Evolutionary conservation across 139 green algal genomes (phyloP).

Genomic region (Edaphochlamys debaryana): DNA sequence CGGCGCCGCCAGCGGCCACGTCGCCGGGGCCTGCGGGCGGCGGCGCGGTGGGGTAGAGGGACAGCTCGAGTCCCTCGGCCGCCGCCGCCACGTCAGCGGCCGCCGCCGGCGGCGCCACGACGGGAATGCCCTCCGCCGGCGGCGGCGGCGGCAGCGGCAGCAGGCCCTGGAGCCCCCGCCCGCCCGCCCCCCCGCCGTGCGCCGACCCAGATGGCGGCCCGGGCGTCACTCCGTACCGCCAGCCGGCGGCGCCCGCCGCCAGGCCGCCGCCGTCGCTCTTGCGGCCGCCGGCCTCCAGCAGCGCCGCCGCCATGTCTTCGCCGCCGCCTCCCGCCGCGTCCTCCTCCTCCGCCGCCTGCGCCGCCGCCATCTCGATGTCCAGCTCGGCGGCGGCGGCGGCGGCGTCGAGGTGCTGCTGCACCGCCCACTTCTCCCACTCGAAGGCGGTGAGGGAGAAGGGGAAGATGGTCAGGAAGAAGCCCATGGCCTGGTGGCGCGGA

Average conservation of each 20-base stretch:
- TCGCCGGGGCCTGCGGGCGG: no score
- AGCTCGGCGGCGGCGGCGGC: background rate
- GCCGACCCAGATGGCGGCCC: no score
- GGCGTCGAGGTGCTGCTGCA: slow-evolving; percentile 13
- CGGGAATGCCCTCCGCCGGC: no score
- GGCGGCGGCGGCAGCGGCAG: no score
- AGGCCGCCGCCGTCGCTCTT: background rate
- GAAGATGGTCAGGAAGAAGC: slow-evolving; percentile 45
- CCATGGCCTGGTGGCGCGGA: background rate
- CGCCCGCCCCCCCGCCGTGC: no score
- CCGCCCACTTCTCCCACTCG: slow-evolving; percentile 48
- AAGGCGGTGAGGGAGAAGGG: slow-evolving; percentile 46
- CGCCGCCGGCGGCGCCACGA: no score
- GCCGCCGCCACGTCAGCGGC: no score
- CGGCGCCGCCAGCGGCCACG: no score
- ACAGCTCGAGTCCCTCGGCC: no score
- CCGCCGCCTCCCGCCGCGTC: background rate
- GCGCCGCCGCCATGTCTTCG: background rate
- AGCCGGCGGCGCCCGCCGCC: background rate
- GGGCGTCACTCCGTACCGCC: no score
- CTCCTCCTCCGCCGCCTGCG: background rate
- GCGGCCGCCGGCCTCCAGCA: background rate
- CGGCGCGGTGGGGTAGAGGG: no score
- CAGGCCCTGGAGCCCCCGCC: no score
- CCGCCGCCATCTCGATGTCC: slow-evolving; percentile 17